Base-by-base conservation (phyloP, 108 stramenopile species). In the Discostella stelligeroides region DNA sequence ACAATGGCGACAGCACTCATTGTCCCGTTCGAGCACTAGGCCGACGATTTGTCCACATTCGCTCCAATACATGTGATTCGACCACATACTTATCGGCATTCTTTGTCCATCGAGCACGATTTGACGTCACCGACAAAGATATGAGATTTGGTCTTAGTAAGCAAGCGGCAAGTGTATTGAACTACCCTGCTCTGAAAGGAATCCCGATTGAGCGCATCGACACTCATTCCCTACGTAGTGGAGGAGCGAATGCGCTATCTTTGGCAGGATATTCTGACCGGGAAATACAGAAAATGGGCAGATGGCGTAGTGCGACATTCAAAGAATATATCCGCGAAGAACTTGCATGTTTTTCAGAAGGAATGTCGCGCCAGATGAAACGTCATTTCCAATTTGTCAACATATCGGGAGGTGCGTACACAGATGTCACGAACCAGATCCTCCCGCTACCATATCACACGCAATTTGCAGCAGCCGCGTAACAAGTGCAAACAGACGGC, bases 231-330 rank as follows among this genome's bases (percentile, higher is more conserved):
- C 34, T 34, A 3, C 48, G 48, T 7, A 49, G 48, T 17, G 61
- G 61, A 13, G 61, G 61, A 11, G 42, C 61, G 12, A 62, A 62
- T 62, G 61, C 61, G 2, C 60, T 60, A 3, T 37, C 60, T 20
- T 18, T 60, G 12, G 34, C 60, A 1, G 60, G 60, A 0, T 60
- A 60, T 15, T 41, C 21, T 20, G 38, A 60, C 2, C 23, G 17
- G 0, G 20, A 62, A 3, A 62, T 62, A 0, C 40, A 62, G 12
- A 62, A 62, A n/a, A n/a, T n/a, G n/a, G n/a, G n/a, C n/a, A n/a
- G n/a, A n/a, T n/a, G n/a, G n/a, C n/a, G n/a, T n/a, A n/a, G n/a
- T n/a, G n/a, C n/a, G n/a, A n/a, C n/a, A n/a, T n/a, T n/a, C 37
- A 62, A 20, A 42, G 61, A 34, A 27, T 53, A 53, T 23, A 53